Conservation (phyloP, 108 stramenopile genomes). For the Pseudonitzschia multistriata region DNA sequence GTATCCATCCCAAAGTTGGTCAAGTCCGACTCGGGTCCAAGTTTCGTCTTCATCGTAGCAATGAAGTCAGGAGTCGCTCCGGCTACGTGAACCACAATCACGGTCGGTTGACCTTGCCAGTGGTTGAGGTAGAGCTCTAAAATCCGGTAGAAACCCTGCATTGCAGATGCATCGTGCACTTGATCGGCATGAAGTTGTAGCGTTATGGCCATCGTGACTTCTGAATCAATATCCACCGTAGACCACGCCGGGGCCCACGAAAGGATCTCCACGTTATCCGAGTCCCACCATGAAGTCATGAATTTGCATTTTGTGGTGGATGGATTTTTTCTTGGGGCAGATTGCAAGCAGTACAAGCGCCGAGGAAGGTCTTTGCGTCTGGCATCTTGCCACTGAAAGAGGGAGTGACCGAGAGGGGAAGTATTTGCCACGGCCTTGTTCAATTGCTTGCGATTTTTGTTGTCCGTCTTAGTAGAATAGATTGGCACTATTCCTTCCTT, state of each 20-base stretch:
- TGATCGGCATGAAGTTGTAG: slow-evolving; percentile 62
- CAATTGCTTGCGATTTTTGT: background rate
- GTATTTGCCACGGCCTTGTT: slow-evolving; percentile 8
- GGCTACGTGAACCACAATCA: slow-evolving; percentile 65
- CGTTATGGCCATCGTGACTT: slow-evolving; percentile 76
- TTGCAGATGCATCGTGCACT: slow-evolving; percentile 37
- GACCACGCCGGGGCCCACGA: slow-evolving; percentile 51
- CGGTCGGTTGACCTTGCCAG: slow-evolving; percentile 76
- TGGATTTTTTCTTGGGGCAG: slow-evolving; percentile 29
- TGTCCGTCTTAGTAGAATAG: background rate
- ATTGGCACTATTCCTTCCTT: slow-evolving; percentile 79
- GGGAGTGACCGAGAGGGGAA: slow-evolving; percentile 42
- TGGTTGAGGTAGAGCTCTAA: slow-evolving; percentile 62
- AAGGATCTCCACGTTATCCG: slow-evolving; percentile 34
- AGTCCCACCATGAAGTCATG: slow-evolving; percentile 47
- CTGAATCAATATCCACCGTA: slow-evolving; percentile 44
- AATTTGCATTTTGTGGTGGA: slow-evolving; percentile 39
- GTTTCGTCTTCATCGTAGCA: slow-evolving; percentile 15
- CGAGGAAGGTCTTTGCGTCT: slow-evolving; percentile 41
- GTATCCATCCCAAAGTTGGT: slow-evolving; percentile 37
- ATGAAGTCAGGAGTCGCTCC: slow-evolving; percentile 27
- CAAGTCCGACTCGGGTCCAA: slow-evolving; percentile 42
- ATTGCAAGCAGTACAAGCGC: slow-evolving; percentile 44
- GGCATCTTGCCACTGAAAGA: slow-evolving; percentile 37
- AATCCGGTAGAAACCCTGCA: slow-evolving; percentile 45